These are phyloP conservation scores for Selenicereus undatus DNA, from an alignment of 148 eudicot genomes.

Conservation along the genomic window DNA sequence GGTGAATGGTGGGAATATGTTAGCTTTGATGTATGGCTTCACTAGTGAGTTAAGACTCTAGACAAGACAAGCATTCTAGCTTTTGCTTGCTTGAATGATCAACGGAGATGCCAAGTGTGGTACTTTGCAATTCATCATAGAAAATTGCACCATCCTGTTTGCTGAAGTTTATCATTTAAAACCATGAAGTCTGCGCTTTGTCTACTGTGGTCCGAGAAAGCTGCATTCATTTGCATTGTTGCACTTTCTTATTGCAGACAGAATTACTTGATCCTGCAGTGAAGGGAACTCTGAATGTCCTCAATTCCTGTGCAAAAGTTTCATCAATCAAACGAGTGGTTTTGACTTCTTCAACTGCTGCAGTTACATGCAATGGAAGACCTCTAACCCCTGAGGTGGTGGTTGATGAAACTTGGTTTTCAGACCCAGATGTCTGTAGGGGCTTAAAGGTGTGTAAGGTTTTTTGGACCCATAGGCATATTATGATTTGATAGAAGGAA, in stretches of 20 bases:
- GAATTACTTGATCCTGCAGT: conserved; percentile 8
- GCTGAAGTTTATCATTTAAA: not conserved
- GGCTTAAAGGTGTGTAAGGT: not conserved
- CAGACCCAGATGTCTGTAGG: not conserved
- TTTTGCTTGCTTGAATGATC: no score
- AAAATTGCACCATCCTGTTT: no score
- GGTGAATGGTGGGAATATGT: no score
- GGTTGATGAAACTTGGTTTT: conserved; percentile 9
- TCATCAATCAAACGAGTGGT: conserved; percentile 9
- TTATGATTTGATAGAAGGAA: not conserved
- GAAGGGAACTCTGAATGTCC: conserved; percentile 9
- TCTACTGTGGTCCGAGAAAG: not conserved
- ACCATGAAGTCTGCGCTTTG: not conserved
- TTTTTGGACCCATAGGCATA: not conserved
- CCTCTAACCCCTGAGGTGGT: not conserved
- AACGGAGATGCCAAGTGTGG: no score
- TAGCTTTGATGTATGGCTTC: no score
- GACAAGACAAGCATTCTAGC: no score
- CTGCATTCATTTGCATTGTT: not conserved
- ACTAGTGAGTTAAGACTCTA: no score
- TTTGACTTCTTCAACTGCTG: conserved; percentile 10
- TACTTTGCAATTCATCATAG: no score
- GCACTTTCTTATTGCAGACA: not conserved
- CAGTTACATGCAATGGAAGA: conserved; percentile 2
- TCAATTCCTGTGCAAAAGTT: conserved; percentile 1